Percentiles rank a stretch among this genome's conserved stretches.
Conservation (phyloP, 1,284 basidiomycete genomes). For the Paramarasmius palmivorus region DNA sequence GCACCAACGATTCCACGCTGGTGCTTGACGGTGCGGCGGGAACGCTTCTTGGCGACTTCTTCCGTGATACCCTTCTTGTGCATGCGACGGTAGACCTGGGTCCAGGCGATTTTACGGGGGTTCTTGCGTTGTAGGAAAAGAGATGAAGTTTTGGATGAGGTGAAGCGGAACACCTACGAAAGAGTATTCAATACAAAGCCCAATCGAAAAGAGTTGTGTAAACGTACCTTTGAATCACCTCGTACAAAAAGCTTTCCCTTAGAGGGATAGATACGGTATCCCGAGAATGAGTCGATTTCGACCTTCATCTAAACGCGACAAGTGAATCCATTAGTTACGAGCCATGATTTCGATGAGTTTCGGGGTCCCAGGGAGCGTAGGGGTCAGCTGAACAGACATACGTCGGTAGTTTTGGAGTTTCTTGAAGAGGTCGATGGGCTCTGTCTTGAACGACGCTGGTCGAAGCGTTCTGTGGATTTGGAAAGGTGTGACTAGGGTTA, state of each 20-base stretch:
- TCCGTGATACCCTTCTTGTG: constrained; percentile 99
- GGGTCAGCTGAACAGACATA: no score
- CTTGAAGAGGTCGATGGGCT: no score
- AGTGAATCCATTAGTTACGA: no score
- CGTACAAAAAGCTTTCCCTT: constrained; percentile 96
- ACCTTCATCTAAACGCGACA: constrained; percentile 60
- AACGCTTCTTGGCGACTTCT: constrained; percentile 98
- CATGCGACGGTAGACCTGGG: constrained; percentile 94
- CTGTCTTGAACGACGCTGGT: no score
- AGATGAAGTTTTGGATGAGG: constrained; percentile 88
- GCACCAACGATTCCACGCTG: constrained; percentile 98
- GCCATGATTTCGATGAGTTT: no score
- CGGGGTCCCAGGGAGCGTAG: no score
- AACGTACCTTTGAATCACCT: constrained; percentile 89
- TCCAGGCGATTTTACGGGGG: constrained; percentile 99
- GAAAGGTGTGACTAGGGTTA: no score
- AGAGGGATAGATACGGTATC: constrained; percentile 94
- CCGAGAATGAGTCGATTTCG: constrained; percentile 96
- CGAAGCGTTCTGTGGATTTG: no score
- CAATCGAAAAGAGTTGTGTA: no score
- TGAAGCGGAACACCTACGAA: constrained; percentile 91
- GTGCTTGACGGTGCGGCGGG: constrained; percentile 96
- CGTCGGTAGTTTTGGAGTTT: no score
- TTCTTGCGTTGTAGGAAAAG: constrained; percentile 99
- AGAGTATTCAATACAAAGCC: no score